phyloP scores from a whole-genome alignment of 345 rosid species.

The Eutrema heterophyllum region DNA sequence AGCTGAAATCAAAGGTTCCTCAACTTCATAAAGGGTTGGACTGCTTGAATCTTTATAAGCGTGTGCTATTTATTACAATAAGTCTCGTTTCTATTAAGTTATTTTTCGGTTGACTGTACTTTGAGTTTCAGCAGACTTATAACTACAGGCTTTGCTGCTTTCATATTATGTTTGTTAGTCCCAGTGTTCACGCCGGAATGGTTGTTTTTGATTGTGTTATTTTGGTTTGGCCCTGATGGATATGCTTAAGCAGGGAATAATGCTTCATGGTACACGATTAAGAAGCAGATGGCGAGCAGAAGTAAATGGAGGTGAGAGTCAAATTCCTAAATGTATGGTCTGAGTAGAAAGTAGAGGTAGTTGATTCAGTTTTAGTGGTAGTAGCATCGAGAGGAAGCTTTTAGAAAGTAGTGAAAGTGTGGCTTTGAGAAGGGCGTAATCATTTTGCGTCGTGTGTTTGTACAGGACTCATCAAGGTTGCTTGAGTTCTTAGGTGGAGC shows the following conservation, averaged over 20 bases:
- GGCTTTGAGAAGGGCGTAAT: constrained; percentile 43
- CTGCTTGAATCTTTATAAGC: constrained; percentile 59
- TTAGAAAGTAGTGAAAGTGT: neutral
- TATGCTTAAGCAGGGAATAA: constrained; percentile 1
- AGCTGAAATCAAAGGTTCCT: constrained; percentile 40
- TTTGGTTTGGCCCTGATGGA: constrained; percentile 9
- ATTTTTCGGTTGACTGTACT: constrained; percentile 48
- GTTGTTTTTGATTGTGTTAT: constrained; percentile 1
- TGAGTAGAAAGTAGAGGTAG: constrained; percentile 59
- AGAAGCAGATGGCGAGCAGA: constrained; percentile 18
- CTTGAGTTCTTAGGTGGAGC: constrained; percentile 10
- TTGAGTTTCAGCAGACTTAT: constrained; percentile 57
- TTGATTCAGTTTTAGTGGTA: constrained; percentile 1
- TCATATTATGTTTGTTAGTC: neutral
- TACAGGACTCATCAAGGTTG: constrained; percentile 15
- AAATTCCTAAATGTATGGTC: constrained; percentile 40
- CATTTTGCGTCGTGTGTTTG: constrained; percentile 60
- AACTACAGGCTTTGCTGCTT: constrained; percentile 35
- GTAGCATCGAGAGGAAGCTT: constrained; percentile 4
- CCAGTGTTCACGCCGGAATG: neutral
- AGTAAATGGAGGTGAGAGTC: constrained; percentile 38
- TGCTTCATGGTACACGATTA: neutral
- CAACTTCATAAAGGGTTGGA: constrained; percentile 57
- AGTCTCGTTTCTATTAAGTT: constrained; percentile 39
- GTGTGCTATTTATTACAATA: constrained; percentile 51